Base-by-base conservation (phyloP, 352 stramenopile species). In the Globisporangium radiosum region DNA sequence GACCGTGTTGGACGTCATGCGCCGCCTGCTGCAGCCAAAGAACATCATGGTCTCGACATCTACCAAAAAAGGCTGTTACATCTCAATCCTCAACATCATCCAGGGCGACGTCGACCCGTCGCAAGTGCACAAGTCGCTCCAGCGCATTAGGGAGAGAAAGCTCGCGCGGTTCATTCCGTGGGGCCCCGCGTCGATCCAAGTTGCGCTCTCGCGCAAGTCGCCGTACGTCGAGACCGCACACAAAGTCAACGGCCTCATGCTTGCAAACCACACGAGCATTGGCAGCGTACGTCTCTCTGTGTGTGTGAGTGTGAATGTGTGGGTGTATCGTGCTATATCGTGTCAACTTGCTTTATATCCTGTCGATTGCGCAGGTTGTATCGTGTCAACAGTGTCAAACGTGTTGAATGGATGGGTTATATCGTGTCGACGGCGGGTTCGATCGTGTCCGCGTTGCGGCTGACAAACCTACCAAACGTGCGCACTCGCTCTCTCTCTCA, bases 11-110 rank as follows among this genome's bases (percentile, higher is more conserved):
- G 97, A 99, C 75, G 97, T 99, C 19, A 99, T 99, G 97, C 85
- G 97, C 52, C 92, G 97, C 42, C 66, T 97, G 55, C 66, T 97
- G 54, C 85, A 92, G 75, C 92, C 96, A 5, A 99, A 99, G 75
- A 99, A 99, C 81, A 99, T 99, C 71, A 99, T 99, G 97, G 97
- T 99, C 11, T 98, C 89, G n/a, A 97, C 96, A 44, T 94, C 84
- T 5, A 94, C 95, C 14, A 95, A 97, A 64, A 97, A 93, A 25
- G 97, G 96, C 6, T 99, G 96, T 72, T 99, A 99, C 80, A 98
- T 99, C 57, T 99, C 93, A 44, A 98, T 99, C 55, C 88, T 99
- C 50, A 99, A 99, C 74, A 99, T 99, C 68, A 99, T 99, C 67
- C 97, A 99, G 69, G 97, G 97, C 59, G 95, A 99, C 57, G 96